Percentiles rank a stretch among this genome's conserved stretches.
These are phyloP conservation scores for Crithidia acanthocephali DNA, from an alignment of 208 protist genomes.

Conservation along the genomic window DNA sequence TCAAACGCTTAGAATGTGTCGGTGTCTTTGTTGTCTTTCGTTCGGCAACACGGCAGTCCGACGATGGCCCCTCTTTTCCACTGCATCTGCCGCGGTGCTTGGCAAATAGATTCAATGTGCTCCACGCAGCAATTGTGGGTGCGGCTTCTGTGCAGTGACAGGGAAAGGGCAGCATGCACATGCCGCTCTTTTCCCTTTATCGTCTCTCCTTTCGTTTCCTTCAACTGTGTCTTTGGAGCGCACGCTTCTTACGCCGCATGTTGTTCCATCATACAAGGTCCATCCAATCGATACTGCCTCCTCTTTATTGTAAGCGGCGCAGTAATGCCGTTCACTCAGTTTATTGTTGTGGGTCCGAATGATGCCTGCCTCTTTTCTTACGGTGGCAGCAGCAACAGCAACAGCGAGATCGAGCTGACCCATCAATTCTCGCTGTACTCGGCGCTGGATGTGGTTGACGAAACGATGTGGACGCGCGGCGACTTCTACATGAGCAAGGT, in stretches of 20 bases:
- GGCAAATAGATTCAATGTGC: no score
- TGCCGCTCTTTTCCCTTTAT: not conserved
- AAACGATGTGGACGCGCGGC: constrained; percentile 48
- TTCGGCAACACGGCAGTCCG: no score
- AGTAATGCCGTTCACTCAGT: constrained; percentile 35
- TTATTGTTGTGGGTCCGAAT: constrained; percentile 38
- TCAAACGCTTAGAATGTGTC: no score
- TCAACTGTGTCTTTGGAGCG: no score
- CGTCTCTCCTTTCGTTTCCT: not conserved
- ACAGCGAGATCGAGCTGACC: constrained; percentile 25
- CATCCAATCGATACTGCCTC: no score
- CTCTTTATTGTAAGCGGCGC: not conserved
- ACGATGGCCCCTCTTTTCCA: no score
- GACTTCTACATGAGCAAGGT: constrained; percentile 55
- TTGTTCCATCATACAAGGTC: not conserved
- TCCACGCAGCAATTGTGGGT: no score
- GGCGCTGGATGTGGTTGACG: constrained; percentile 56
- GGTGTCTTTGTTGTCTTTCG: no score
- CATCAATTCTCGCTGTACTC: constrained; percentile 56
- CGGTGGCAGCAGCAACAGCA: constrained; percentile 10
- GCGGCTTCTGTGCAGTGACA: not conserved
- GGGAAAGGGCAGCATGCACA: no score
- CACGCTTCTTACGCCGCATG: no score
- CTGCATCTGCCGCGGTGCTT: no score
- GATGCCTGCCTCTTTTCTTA: constrained; percentile 38